Evolutionary conservation across 2,329 filamentous ascomycete species (phyloP).

Genomic region (Septoria linicola): DNA sequence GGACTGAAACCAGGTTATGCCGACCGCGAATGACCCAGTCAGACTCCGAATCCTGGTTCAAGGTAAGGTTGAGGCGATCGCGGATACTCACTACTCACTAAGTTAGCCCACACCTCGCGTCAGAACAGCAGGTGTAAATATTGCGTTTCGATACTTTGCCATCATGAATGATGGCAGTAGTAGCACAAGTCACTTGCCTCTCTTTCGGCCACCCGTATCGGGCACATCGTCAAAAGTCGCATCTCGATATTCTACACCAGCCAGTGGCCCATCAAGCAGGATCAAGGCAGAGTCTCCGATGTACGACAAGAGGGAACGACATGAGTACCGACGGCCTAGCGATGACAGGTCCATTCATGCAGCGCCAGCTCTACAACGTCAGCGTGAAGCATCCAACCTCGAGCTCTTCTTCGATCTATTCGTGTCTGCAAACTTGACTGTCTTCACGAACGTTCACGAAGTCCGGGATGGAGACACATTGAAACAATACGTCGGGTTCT

Average conservation of each 20-base stretch:
- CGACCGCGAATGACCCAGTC: neutral
- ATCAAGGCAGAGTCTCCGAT: constrained; percentile 1
- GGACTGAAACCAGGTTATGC: neutral
- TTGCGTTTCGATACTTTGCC: neutral
- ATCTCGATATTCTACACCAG: neutral
- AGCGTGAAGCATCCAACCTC: constrained; percentile 54
- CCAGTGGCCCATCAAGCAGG: neutral
- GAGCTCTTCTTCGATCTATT: constrained; percentile 62
- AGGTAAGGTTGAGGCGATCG: neutral
- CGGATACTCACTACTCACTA: neutral
- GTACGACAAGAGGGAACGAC: neutral
- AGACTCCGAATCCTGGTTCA: neutral
- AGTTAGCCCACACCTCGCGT: neutral
- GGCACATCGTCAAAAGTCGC: neutral
- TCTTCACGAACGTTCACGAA: constrained; percentile 58
- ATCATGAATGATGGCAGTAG: neutral
- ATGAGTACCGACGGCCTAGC: neutral
- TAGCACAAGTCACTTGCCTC: neutral
- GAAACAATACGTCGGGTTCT: constrained; percentile 52
- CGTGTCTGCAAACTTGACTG: constrained; percentile 64
- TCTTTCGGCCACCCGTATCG: neutral
- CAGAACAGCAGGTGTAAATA: neutral
- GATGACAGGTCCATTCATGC: neutral
- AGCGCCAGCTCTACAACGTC: constrained; percentile 17
- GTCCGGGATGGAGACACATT: constrained; percentile 51